Evolutionary conservation across 768 basidiomycete species (phyloP).

Genomic region (Flagelloscypha sp.): DNA sequence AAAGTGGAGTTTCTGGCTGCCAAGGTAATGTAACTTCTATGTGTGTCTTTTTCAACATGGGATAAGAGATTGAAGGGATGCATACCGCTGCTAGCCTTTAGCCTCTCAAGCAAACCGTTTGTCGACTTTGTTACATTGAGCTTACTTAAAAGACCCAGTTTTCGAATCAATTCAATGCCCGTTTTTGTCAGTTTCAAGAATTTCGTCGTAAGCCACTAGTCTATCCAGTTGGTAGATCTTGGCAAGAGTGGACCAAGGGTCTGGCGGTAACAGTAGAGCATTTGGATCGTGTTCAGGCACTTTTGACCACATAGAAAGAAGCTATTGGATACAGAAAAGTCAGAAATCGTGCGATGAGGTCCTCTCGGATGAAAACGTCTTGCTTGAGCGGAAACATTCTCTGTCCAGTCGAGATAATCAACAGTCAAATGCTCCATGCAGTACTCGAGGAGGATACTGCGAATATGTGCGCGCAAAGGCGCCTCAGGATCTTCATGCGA

Average conservation of each 20-base stretch:
- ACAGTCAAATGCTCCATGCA: constrained; percentile 42
- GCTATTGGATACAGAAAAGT: constrained; percentile 20
- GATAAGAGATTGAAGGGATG: no score
- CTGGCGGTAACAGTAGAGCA: constrained; percentile 42
- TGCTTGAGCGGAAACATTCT: constrained; percentile 40
- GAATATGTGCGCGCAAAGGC: constrained; percentile 41
- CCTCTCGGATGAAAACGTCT: constrained; percentile 8
- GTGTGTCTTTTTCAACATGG: no score
- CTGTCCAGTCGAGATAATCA: constrained; percentile 48
- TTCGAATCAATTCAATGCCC: no score
- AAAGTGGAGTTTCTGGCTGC: no score
- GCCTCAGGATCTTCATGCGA: no score
- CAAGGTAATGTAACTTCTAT: no score
- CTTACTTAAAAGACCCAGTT: no score
- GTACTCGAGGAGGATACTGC: constrained; percentile 46
- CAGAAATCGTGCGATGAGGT: not conserved
- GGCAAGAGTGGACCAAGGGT: constrained; percentile 43
- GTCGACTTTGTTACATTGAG: no score
- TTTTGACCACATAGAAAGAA: constrained; percentile 31
- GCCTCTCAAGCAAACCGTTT: constrained; percentile 13
- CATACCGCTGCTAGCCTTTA: no score
- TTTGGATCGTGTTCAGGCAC: constrained; percentile 43
- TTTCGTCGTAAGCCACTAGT: constrained; percentile 37
- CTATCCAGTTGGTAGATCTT: constrained; percentile 23
- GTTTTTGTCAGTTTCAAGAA: constrained; percentile 28